phyloP scores from a whole-genome alignment of 169 alveolate species.

The Theileria luwenshuni region DNA sequence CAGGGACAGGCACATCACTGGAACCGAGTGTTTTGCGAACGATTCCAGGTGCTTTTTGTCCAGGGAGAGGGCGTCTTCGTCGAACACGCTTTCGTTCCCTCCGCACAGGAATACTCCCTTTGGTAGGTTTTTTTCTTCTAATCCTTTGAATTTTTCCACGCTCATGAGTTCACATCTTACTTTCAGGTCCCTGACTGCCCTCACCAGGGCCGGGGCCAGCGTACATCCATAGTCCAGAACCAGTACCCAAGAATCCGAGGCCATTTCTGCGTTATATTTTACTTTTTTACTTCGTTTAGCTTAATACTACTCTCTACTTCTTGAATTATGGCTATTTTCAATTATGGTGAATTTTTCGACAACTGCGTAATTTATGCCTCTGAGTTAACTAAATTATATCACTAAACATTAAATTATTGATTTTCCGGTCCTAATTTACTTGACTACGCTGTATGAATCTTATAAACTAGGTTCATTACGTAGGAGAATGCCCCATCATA shows the following conservation, averaged over 20 bases:
- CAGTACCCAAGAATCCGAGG: conserved; percentile 27
- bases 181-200: conserved; percentile 65
- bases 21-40: conserved; percentile 59
- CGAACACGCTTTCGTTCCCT: conserved; percentile 70
- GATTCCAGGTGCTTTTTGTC: conserved; percentile 57
- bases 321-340: no score
- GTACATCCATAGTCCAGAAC: conserved; percentile 76
- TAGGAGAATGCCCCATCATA: conserved; percentile 41
- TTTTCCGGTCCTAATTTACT: no score
- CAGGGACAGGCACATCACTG: conserved; percentile 71
- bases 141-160: conserved; percentile 57
- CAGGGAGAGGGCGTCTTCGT: conserved; percentile 59
- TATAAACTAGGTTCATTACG: conserved; percentile 47
- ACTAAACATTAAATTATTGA: no score
- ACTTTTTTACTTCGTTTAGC: no score
- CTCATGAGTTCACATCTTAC: conserved; percentile 72
- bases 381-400: no score
- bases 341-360: no score
- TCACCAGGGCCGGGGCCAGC: conserved; percentile 69
- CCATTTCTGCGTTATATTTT: no score
- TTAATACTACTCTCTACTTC: no score
- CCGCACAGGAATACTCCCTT: conserved; percentile 76
- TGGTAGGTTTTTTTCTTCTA: conserved; percentile 45
- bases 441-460: no score
- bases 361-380: no score